Evolutionary conservation across 441 rosid species (phyloP), one percentile per base, ranked within the genome.

Genomic region (Pelargonium cotyledonis): DNA sequence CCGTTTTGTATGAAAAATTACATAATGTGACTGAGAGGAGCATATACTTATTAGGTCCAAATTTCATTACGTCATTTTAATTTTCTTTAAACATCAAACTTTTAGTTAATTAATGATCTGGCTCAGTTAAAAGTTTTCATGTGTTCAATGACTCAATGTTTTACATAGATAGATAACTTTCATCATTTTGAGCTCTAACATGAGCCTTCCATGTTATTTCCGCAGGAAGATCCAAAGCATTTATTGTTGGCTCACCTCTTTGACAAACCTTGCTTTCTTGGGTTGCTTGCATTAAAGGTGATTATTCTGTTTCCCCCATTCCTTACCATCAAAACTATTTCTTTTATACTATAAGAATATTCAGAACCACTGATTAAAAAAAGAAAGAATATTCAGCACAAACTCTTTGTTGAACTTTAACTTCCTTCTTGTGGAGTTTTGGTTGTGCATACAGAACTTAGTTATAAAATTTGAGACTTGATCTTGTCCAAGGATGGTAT

Each of bases 261-360:
- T 71, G 97, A 95, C 79, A 94, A 94, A 78, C 99, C 99, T 44
- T 94, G 97, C 81, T 94, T 94, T 77, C 90, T 94, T n/a, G 97
- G 97, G 4, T 74, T 90, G 74, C 96, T 95, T 29, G 99, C 96
- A 29, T 67, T 89, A 31, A 82, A 88, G 87, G 94, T 86, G 75
- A 70, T 38, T 75, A 65, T 68, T 43, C 55, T 16, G 19, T 64
- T 76, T 35, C 15, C 40, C 18, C 8, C 23, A 29, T 29, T 29
- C 31, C 31, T 1, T 29, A 29, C 51, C 51, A 46, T 46, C 14
- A 8, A 46, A 46, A 46, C 12, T 46, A 11, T 46, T 46, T 8
- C 51, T 46, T 46, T 46, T 46, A 11, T 46, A 46, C 9, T 46
- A 46, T 46, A 46, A 46, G 51, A 8, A 46, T 8, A 46, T 46